Conservation (phyloP, 352 stramenopile genomes). For the Phytophthora pisi region DNA sequence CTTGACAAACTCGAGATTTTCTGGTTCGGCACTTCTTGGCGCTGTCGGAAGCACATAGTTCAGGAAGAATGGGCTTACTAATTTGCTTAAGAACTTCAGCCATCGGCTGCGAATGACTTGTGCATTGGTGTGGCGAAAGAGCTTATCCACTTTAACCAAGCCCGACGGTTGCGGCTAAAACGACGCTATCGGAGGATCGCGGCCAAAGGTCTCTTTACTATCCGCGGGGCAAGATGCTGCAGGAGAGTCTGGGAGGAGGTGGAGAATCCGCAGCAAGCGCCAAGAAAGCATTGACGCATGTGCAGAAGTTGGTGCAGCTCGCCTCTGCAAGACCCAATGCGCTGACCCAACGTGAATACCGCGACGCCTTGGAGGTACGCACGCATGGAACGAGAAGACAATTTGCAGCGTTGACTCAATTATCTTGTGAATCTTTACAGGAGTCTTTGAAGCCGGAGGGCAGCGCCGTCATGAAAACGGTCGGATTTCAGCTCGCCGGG, state of each 20-base stretch:
- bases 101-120: too few relatives aligned
- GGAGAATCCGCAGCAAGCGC: constrained; percentile 49
- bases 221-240: constrained; percentile 38
- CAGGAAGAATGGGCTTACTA: not conserved
- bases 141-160: too few relatives aligned
- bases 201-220: not conserved
- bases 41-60: not conserved
- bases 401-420: not conserved
- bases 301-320: constrained; percentile 67
- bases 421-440: constrained; percentile 19
- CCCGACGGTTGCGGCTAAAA: not conserved
- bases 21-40: not conserved
- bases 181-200: not conserved
- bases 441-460: constrained; percentile 77
- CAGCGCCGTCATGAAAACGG: constrained; percentile 59
- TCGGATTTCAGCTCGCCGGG: constrained; percentile 71
- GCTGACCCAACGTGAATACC: constrained; percentile 65
- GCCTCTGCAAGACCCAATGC: constrained; percentile 56
- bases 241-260: constrained; percentile 49
- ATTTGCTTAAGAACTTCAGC: not conserved
- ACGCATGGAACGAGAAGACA: not conserved
- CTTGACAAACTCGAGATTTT: too few relatives aligned
- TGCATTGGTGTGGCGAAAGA: too few relatives aligned
- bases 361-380: constrained; percentile 64
- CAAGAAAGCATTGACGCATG: constrained; percentile 61